Evolutionary conservation across 2,329 filamentous ascomycete species (phyloP).

Genomic region (Furcasterigmium furcatum): DNA sequence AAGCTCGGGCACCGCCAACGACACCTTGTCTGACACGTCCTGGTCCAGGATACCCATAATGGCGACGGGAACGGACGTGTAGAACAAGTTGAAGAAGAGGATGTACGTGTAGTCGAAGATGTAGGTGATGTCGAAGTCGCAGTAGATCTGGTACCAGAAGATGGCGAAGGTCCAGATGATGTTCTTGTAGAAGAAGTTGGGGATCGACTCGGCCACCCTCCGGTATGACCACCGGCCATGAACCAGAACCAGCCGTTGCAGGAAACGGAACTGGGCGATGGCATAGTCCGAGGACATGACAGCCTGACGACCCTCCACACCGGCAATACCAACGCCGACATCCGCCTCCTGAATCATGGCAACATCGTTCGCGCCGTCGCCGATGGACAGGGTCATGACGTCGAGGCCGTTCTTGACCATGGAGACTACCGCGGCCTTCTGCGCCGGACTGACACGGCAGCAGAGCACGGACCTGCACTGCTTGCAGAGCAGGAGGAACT

Average conservation of each 20-base stretch:
- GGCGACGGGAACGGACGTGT: conserved; percentile 91
- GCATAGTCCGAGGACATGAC: conserved; percentile 97
- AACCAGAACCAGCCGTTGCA: conserved; percentile 80
- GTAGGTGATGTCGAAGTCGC: conserved; percentile 94
- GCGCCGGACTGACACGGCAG: conserved; percentile 93
- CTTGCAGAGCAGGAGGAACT: conserved; percentile 93
- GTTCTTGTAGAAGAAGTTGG: conserved; percentile 99
- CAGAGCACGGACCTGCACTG: conserved; percentile 95
- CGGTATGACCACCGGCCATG: conserved; percentile 97
- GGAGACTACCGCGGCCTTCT: conserved; percentile 94
- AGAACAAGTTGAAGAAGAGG: conserved; percentile 91
- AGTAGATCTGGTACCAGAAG: conserved; percentile 97
- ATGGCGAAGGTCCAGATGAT: conserved; percentile 95
- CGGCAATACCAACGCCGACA: conserved; percentile 93
- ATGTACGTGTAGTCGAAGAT: conserved; percentile 98
- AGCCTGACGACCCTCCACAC: conserved; percentile 86
- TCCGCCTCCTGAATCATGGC: conserved; percentile 98
- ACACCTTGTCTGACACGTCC: conserved; percentile 92
- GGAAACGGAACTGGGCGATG: conserved; percentile 88
- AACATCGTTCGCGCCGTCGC: conserved; percentile 93
- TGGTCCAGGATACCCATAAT: conserved; percentile 97
- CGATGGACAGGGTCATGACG: conserved; percentile 92
- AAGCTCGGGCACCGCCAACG: conserved; percentile 88
- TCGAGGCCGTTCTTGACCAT: conserved; percentile 95
- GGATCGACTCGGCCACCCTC: conserved; percentile 85